phyloP scores from a whole-genome alignment of 2,329 filamentous ascomycete species.

The Ophiostoma quercus region DNA sequence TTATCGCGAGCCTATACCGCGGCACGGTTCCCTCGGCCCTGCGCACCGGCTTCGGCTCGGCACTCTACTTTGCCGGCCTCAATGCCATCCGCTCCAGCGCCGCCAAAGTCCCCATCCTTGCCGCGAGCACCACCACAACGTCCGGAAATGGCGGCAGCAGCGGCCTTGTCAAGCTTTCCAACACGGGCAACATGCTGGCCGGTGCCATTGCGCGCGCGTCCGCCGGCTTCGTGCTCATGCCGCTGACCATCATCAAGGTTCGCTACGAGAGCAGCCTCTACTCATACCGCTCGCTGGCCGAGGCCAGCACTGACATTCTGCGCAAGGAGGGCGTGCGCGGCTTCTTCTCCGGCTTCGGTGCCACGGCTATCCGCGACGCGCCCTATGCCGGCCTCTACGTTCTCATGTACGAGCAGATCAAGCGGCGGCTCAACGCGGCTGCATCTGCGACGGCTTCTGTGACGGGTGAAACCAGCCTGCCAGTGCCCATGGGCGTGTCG shows the following conservation, averaged over 20 bases:
- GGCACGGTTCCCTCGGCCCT: slow-evolving; percentile 90
- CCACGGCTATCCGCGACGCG: slow-evolving; percentile 88
- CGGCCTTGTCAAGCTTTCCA: slow-evolving; percentile 73
- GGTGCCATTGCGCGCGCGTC: slow-evolving; percentile 79
- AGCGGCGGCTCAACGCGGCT: slow-evolving; percentile 51
- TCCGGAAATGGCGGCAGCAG: slow-evolving; percentile 63
- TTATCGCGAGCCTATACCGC: slow-evolving; percentile 71
- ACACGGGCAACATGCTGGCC: slow-evolving; percentile 77
- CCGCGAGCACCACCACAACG: slow-evolving; percentile 19
- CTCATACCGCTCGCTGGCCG: slow-evolving; percentile 68
- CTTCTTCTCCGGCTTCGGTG: slow-evolving; percentile 91
- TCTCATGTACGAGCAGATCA: slow-evolving; percentile 83
- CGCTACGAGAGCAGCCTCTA: slow-evolving; percentile 89
- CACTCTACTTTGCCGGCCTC: slow-evolving; percentile 87
- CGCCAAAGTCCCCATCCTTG: slow-evolving; percentile 41
- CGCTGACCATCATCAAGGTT: slow-evolving; percentile 92
- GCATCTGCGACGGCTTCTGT: slow-evolving; percentile 9
- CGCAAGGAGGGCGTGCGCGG: slow-evolving; percentile 68
- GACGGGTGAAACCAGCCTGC: background rate
- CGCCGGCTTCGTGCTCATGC: slow-evolving; percentile 90
- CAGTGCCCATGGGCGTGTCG: slow-evolving; percentile 34
- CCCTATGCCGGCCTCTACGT: slow-evolving; percentile 95
- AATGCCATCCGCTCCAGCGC: slow-evolving; percentile 69
- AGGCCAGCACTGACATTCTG: slow-evolving; percentile 70
- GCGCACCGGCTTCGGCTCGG: slow-evolving; percentile 85